Evolutionary conservation across 176 grass and related monocot genomes (phyloP), one percentile per base, ranked within the genome.

Genomic region (Paspalum notatum): DNA sequence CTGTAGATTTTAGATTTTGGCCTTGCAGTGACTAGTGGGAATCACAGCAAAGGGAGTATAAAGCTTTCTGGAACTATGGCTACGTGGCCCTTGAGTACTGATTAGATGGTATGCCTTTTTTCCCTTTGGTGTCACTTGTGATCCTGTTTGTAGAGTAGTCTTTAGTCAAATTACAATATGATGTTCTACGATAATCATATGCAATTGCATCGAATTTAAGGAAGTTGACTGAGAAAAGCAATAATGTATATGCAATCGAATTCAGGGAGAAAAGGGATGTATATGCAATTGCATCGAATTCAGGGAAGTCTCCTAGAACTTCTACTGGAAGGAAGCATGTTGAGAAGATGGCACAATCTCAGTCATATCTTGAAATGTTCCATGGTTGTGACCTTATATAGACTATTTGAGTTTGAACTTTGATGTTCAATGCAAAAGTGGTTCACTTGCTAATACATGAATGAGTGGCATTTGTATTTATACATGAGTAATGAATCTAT

Each of bases 201-300:
- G 51, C 44, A 60, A 72, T 51, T 73, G 40, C 52, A n/a, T 81
- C 26, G 11, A 84, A 80, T 85, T 65, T 81, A 99, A 93, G 93
- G 82, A 96, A 96, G 78, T 87, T 99, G 77, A 99, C 93, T 50
- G 97, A 99, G 82, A 99, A 99, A 75, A 99, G 97, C 21, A 93
- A 99, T n/a, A n/a, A n/a, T 74, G 97, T 96, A 45, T 99, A 99
- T 90, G 97, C 91, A 0, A n/a, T n/a, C n/a, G n/a, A n/a, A n/a
- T n/a, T n/a, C n/a, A n/a, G n/a, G n/a, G n/a, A n/a, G n/a, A n/a
- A n/a, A n/a, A n/a, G n/a, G n/a, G n/a, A n/a, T n/a, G n/a, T n/a
- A n/a, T n/a, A n/a, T n/a, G n/a, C n/a, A n/a, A n/a, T n/a, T n/a
- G n/a, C n/a, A n/a, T n/a, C n/a, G n/a, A n/a, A n/a, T 96, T 96